These are phyloP conservation scores for Pholiota adiposa DNA, from an alignment of 1,284 basidiomycete genomes.

Conservation along the genomic window DNA sequence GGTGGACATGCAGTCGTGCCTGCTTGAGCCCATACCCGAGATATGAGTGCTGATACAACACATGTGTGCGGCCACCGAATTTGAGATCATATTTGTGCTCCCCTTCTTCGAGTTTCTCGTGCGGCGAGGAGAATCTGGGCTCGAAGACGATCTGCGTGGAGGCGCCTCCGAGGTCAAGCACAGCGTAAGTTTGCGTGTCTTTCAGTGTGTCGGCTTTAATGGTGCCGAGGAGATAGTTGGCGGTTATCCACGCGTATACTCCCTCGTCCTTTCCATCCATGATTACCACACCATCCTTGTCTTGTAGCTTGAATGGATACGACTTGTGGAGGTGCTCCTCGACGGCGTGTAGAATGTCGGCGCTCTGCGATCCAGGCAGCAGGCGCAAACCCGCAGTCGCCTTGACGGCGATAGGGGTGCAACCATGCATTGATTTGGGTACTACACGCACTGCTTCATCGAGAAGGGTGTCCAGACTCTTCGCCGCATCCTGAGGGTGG, in stretches of 20 bases:
- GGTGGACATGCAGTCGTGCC: slow-evolving; percentile 86
- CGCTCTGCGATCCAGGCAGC: slow-evolving; percentile 69
- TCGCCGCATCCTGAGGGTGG: slow-evolving; percentile 72
- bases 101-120: slow-evolving; percentile 71
- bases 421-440: slow-evolving; percentile 67
- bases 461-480: slow-evolving; percentile 81
- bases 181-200: slow-evolving; percentile 77
- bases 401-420: slow-evolving; percentile 92
- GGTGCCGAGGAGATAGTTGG: slow-evolving; percentile 88
- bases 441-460: slow-evolving; percentile 83
- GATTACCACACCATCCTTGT: slow-evolving; percentile 73
- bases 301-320: slow-evolving; percentile 79
- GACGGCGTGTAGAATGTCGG: slow-evolving; percentile 83
- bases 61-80: slow-evolving; percentile 74
- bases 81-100: slow-evolving; percentile 92
- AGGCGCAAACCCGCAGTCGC: slow-evolving; percentile 93
- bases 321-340: slow-evolving; percentile 59
- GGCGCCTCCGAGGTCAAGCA: slow-evolving; percentile 95
- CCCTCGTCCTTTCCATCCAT: slow-evolving; percentile 99
- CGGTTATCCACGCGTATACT: slow-evolving; percentile 98
- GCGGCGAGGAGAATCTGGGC: slow-evolving; percentile 63
- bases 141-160: slow-evolving; percentile 99
- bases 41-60: slow-evolving; percentile 94
- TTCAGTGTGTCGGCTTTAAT: slow-evolving; percentile 62
- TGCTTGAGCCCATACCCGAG: slow-evolving; percentile 96